A percentile compares a stretch with the other conserved stretches of the same genome.
Conservation (phyloP, 768 basidiomycete genomes). For the Hericium coralloides region DNA sequence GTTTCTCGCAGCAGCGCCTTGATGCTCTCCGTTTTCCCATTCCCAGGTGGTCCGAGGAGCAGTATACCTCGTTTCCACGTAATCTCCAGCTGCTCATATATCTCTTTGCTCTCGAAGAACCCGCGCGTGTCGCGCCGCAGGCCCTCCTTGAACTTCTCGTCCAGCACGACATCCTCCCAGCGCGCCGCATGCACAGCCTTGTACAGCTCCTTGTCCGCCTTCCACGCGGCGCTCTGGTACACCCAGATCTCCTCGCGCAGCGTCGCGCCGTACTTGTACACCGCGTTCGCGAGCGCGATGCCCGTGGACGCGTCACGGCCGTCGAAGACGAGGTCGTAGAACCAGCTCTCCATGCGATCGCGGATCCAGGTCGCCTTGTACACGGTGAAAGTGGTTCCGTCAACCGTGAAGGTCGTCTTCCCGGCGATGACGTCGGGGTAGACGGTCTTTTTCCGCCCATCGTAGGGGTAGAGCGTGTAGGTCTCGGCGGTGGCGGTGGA, state of each 20-base stretch:
- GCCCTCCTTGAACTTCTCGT: slow-evolving; percentile 23
- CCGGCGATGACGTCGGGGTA: background rate
- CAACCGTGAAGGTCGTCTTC: background rate
- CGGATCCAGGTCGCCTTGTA: background rate
- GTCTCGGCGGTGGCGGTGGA: background rate
- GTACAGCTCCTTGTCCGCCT: slow-evolving; percentile 18
- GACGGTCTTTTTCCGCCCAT: background rate
- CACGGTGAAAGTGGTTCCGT: background rate
- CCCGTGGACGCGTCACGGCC: background rate
- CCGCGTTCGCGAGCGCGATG: background rate
- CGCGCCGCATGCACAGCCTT: slow-evolving; percentile 19
- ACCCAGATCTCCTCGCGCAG: slow-evolving; percentile 27
- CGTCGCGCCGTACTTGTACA: slow-evolving; percentile 8
- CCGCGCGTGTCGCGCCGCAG: slow-evolving; percentile 28
- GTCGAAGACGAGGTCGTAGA: background rate
- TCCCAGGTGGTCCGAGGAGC: slow-evolving; percentile 24
- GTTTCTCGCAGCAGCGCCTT: slow-evolving; percentile 24
- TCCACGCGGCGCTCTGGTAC: slow-evolving; percentile 28
- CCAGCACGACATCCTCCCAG: slow-evolving; percentile 28
- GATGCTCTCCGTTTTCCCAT: slow-evolving; percentile 31
- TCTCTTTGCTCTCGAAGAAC: slow-evolving; percentile 30
- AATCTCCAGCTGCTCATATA: slow-evolving; percentile 29
- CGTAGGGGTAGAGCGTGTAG: background rate
- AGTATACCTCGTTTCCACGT: slow-evolving; percentile 27
- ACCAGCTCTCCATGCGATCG: background rate